Conservation (phyloP, 1,284 basidiomycete species). For the Leccinum solheimii region DNA sequence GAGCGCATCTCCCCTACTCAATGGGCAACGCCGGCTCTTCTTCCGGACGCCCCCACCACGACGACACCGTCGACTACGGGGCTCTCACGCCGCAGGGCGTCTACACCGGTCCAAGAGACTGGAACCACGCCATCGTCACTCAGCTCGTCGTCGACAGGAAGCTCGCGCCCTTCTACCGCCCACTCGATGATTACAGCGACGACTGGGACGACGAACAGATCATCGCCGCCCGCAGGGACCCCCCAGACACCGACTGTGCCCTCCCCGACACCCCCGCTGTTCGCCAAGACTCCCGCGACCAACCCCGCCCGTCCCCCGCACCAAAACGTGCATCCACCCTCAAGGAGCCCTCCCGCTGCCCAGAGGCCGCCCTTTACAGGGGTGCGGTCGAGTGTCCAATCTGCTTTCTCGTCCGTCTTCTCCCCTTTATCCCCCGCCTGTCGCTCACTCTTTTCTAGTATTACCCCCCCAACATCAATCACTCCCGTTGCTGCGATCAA, state of each 20-base stretch:
- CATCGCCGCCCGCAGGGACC: constrained; percentile 69
- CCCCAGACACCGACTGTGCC: constrained; percentile 46
- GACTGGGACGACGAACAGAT: constrained; percentile 85
- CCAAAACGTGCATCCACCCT: constrained; percentile 38
- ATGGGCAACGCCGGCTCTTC: constrained; percentile 84
- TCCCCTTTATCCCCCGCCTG: constrained; percentile 12
- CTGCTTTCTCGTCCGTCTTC: constrained; percentile 86
- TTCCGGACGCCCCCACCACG: constrained; percentile 64
- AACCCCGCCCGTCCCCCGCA: constrained; percentile 45
- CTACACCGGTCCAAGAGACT: constrained; percentile 86
- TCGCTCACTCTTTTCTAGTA: constrained; percentile 55
- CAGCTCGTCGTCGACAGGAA: constrained; percentile 85
- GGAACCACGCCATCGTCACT: constrained; percentile 85
- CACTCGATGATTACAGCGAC: constrained; percentile 90
- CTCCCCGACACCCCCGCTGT: constrained; percentile 36
- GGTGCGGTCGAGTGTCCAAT: constrained; percentile 98
- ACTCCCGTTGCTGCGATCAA: constrained; percentile 96
- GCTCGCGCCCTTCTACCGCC: constrained; percentile 94
- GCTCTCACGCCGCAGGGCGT: constrained; percentile 86
- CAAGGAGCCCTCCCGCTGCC: constrained; percentile 58
- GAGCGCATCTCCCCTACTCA: constrained; percentile 7
- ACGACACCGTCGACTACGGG: constrained; percentile 81
- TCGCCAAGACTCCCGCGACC: constrained; percentile 40
- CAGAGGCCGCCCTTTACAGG: constrained; percentile 79
- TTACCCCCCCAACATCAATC: constrained; percentile 95